phyloP scores from a whole-genome alignment of 345 rosid genomes.

The Conringia planisiliqua region DNA sequence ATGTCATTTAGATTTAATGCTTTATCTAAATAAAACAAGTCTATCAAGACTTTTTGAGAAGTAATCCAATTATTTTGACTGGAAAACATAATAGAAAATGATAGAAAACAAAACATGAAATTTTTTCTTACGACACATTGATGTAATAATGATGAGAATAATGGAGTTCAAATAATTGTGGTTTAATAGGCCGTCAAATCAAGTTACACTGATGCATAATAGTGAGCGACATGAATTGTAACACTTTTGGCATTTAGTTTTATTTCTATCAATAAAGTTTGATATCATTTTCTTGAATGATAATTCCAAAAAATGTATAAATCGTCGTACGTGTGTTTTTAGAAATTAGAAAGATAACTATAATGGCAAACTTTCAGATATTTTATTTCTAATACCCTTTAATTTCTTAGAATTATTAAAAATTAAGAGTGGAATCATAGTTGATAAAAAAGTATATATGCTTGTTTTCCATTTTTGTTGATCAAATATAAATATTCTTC shows the following conservation, averaged over 20 bases:
- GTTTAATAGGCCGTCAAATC: constrained; percentile 21
- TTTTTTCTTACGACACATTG: constrained; percentile 19
- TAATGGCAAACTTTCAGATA: neutral
- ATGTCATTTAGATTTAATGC: neutral
- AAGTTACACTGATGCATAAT: constrained; percentile 16
- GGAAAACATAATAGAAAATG: neutral
- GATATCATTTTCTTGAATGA: constrained; percentile 12
- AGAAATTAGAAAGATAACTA: neutral
- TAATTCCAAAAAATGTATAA: neutral
- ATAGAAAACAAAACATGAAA: neutral
- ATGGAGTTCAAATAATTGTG: constrained; percentile 8
- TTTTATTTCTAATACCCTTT: neutral
- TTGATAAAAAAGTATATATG: neutral
- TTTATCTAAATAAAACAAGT: neutral
- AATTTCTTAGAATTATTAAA: neutral
- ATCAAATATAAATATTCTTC: neutral
- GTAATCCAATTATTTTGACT: neutral
- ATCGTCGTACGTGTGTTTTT: constrained; percentile 10
- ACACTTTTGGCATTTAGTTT: constrained; percentile 24
- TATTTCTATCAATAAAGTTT: constrained; percentile 18
- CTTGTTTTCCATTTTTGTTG: neutral
- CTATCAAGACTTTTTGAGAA: neutral
- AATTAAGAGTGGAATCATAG: neutral
- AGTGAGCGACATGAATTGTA: constrained; percentile 6
- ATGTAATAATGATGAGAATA: constrained; percentile 31